Conservation (phyloP, 768 basidiomycete genomes). For the button mushroom (Agaricus bisporus) region DNA sequence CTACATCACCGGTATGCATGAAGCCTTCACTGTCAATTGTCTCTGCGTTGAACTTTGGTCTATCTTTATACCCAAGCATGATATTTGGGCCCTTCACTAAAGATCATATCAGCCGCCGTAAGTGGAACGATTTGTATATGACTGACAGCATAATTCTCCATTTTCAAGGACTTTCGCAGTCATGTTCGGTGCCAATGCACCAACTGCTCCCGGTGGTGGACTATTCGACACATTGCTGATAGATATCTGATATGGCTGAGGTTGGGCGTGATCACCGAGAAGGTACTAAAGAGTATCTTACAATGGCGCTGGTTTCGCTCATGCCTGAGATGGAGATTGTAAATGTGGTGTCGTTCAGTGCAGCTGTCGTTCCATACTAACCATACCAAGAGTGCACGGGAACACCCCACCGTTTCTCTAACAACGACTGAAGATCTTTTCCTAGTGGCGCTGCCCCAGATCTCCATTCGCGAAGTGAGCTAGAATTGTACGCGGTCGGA, state of each 20-base stretch:
- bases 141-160: constrained; percentile 2
- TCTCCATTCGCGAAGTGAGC: background rate
- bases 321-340: background rate
- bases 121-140: background rate
- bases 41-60: background rate
- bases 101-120: background rate
- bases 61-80: background rate
- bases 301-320: constrained; percentile 4
- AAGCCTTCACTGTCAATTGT: constrained; percentile 1
- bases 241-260: background rate
- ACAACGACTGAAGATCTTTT: constrained; percentile 1
- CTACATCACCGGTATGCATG: background rate
- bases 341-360: background rate
- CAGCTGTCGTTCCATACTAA: background rate
- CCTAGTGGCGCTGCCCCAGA: constrained; percentile 1
- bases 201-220: background rate
- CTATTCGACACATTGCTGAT: background rate
- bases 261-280: background rate
- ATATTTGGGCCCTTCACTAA: background rate
- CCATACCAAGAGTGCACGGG: constrained; percentile 1
- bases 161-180: background rate
- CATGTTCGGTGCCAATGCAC: background rate
- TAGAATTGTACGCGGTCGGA: background rate
- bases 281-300: background rate
- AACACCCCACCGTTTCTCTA: background rate